phyloP scores from a whole-genome alignment of 164 flowering plant species.

The Vitis amurensis region DNA sequence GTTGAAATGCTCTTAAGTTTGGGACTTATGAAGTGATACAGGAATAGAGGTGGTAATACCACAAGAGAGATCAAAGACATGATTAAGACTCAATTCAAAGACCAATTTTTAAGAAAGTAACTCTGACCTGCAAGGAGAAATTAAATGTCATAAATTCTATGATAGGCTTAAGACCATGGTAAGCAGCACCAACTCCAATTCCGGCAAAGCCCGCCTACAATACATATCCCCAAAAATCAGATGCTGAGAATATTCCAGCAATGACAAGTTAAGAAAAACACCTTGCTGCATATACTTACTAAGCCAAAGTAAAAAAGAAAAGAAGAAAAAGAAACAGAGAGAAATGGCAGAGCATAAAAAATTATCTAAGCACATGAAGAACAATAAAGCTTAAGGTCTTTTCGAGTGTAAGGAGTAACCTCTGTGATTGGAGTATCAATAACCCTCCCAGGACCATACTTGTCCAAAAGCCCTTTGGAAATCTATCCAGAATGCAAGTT shows the following conservation, averaged over 20 bases:
- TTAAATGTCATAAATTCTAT: conserved; percentile 98
- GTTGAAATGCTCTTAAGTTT: no score
- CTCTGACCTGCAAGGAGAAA: conserved; percentile 93
- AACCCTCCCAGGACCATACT: conserved; percentile 96
- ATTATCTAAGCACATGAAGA: not conserved
- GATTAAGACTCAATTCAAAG: no score
- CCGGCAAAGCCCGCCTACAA: conserved; percentile 96
- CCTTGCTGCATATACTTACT: no score
- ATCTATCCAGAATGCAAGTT: conserved; percentile 40
- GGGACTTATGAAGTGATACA: no score
- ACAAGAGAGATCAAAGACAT: no score
- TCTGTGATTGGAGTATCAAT: conserved; percentile 97
- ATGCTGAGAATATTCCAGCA: not conserved
- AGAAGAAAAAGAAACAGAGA: no score
- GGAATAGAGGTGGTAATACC: no score
- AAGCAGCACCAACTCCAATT: conserved; percentile 97
- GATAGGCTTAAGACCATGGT: conserved; percentile 77
- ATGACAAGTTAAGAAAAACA: not conserved
- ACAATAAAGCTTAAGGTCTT: no score
- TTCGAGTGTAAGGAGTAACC: conserved; percentile 35
- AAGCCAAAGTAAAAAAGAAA: no score
- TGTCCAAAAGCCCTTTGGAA: conserved; percentile 86
- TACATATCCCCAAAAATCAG: not conserved
- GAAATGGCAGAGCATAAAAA: no score
- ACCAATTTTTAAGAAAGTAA: no score